phyloP scores from a whole-genome alignment of 768 basidiomycete genomes.

The Leccinum disarticulatum region DNA sequence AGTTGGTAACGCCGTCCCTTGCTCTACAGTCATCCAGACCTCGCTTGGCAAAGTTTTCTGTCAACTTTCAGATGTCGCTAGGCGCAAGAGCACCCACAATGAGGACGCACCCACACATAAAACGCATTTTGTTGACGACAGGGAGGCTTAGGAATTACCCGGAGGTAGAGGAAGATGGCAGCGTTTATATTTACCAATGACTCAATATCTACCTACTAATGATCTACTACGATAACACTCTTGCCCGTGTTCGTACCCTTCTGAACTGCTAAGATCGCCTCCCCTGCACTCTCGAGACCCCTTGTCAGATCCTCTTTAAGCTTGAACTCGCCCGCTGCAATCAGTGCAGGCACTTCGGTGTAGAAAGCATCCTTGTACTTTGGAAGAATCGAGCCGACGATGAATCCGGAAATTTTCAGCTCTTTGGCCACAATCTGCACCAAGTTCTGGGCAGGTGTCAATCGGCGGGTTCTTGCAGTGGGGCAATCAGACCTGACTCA shows the following conservation, averaged over 20 bases:
- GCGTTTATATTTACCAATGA: constrained; percentile 19
- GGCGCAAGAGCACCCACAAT: constrained; percentile 4
- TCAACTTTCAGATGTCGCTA: constrained; percentile 17
- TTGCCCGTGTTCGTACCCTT: constrained; percentile 38
- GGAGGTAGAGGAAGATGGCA: constrained; percentile 21
- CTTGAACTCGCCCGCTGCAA: constrained; percentile 49
- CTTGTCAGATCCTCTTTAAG: constrained; percentile 44
- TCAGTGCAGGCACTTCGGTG: constrained; percentile 36
- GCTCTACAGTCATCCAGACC: constrained; percentile 4
- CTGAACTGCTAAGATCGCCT: constrained; percentile 38
- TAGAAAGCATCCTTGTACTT: constrained; percentile 46
- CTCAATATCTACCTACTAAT: background rate
- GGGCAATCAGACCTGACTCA: background rate
- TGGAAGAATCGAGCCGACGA: constrained; percentile 29
- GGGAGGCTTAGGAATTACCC: constrained; percentile 28
- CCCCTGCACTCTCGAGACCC: constrained; percentile 43
- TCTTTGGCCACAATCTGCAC: constrained; percentile 39
- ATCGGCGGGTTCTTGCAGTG: constrained; percentile 9
- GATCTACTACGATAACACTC: constrained; percentile 14
- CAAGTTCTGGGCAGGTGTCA: constrained; percentile 33
- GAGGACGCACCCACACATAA: constrained; percentile 8
- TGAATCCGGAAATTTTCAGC: constrained; percentile 45
- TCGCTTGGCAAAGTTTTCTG: constrained; percentile 23
- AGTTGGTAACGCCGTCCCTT: background rate
- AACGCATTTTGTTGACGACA: constrained; percentile 23